These are phyloP conservation scores for Nakaseomyces kungkrabaensis DNA, from an alignment of 1,139 yeast genomes.

Conservation along the genomic window DNA sequence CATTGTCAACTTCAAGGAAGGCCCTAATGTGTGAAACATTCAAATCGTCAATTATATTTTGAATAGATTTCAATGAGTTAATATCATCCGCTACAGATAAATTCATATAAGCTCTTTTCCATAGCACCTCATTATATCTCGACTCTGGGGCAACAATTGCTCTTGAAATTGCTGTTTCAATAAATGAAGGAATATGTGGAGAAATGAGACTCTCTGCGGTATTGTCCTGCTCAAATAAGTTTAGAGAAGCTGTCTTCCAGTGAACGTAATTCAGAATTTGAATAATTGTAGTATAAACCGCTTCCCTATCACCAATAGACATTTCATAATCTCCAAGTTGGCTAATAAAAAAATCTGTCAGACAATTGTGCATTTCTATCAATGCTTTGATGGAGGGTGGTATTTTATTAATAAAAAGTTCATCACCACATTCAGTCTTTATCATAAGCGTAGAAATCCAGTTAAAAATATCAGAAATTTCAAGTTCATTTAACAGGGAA, in stretches of 20 bases:
- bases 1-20: conserved; percentile 29
- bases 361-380: conserved; percentile 55
- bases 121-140: conserved; percentile 40
- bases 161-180: conserved; percentile 70
- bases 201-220: conserved; percentile 27
- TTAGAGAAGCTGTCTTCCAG: conserved; percentile 56
- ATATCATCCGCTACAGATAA: conserved; percentile 5
- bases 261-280: conserved; percentile 58
- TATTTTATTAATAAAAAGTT: conserved; percentile 42
- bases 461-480: conserved; percentile 57
- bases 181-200: conserved; percentile 69
- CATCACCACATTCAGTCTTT: conserved; percentile 32
- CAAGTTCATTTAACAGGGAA: conserved; percentile 39
- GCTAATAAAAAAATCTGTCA: conserved; percentile 52
- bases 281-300: conserved; percentile 61
- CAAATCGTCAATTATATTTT: conserved; percentile 14
- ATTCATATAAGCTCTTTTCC: conserved; percentile 20
- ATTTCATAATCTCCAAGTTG: conserved; percentile 57
- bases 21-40: conserved; percentile 17
- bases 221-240: conserved; percentile 37
- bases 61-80: conserved; percentile 11
- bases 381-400: conserved; percentile 66
- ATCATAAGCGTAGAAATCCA: conserved; percentile 49
- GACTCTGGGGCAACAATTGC: conserved; percentile 78
- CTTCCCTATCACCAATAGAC: conserved; percentile 49